Base-by-base conservation (phyloP, 306 rosid genomes). In the Malus sylvestris region DNA sequence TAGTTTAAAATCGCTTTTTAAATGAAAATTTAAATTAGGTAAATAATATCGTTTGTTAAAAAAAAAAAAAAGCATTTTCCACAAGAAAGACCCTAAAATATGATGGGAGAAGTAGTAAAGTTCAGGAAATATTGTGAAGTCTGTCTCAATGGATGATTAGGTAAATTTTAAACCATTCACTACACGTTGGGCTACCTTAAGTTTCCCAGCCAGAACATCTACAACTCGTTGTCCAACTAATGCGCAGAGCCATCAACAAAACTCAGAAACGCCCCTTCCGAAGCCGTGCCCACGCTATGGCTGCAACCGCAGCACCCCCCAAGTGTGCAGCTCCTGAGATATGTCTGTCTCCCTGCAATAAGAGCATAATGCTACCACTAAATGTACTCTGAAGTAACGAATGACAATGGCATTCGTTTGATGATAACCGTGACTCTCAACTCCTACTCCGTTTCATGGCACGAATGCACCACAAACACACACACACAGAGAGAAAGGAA, bases 251-350 rank as follows among this genome's bases (percentile, higher is more conserved):
- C 19, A 4, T 4, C 49, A 40, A 22, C 1, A 44, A 63, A 59
- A 61, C 32, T 84, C 81, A 92, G 83, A 92, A 88, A 69, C 93
- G 87, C 68, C 96, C 89, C 85, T n/a, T 89, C 65, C 97, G 86
- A 74, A 90, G 35, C 75, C 87, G 70, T 16, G 89, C 88, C 97
- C 97, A 92, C 35, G 96, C 88, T 63, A 89, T 32, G 81, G 97
- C 97, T 67, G 97, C 98, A 78, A 90, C 97, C 49, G 87, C 91
- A 12, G 93, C 92, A 70, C 98, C 98, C 8, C 97, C 98, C 77
- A 95, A 83, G 80, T 92, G 97, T 19, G 93, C 89, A 74, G 98
- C 64, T 78, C 98, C 96, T 57, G 98, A 86, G 75, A 89, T 81
- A 6, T 16, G 79, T 45, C 79, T 79, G 78, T 92, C 86, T 75